These are phyloP conservation scores for Bertia moriformis DNA, from an alignment of 2,329 filamentous ascomycete species.

Conservation along the genomic window DNA sequence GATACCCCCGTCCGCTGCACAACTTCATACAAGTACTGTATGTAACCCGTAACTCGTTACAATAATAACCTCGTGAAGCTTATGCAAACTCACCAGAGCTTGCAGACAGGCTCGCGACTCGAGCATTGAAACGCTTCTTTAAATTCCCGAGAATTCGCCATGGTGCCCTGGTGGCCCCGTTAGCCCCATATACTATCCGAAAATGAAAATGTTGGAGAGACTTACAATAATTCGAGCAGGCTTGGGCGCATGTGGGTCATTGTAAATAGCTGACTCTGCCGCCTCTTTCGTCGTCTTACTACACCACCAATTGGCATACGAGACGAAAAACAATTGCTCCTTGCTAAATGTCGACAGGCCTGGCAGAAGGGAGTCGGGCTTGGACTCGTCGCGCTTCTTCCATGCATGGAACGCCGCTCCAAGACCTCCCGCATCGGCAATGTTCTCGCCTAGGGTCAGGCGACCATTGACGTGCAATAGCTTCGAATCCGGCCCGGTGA, in stretches of 20 bases:
- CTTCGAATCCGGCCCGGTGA: conserved; percentile 38
- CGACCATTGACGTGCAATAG: conserved; percentile 46
- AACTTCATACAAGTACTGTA: too few species aligned
- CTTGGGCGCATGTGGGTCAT: conserved; percentile 51
- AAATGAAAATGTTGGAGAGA: conserved; percentile 1
- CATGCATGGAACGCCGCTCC: conserved; percentile 49
- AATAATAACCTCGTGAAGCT: too few species aligned
- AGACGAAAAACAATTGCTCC: conserved; percentile 57
- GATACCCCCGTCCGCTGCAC: too few species aligned
- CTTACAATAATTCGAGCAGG: conserved; percentile 32
- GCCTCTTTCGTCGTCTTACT: conserved; percentile 44
- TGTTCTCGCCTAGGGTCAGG: conserved; percentile 54
- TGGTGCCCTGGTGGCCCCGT: conserved; percentile 30
- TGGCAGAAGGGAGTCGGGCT: conserved; percentile 37
- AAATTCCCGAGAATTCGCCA: conserved; percentile 55
- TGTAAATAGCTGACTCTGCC: conserved; percentile 40
- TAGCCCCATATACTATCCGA: background rate
- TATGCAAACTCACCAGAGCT: conserved; percentile 62
- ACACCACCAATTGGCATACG: conserved; percentile 53
- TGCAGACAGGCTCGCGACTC: conserved; percentile 49
- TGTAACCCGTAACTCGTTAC: too few species aligned
- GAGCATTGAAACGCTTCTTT: conserved; percentile 53
- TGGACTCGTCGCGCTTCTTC: conserved; percentile 37
- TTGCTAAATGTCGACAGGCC: conserved; percentile 47
- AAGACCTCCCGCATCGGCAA: conserved; percentile 56